phyloP scores from a whole-genome alignment of 192 early-diverging fungal genomes.

The Thoreauomyces humboldtii region DNA sequence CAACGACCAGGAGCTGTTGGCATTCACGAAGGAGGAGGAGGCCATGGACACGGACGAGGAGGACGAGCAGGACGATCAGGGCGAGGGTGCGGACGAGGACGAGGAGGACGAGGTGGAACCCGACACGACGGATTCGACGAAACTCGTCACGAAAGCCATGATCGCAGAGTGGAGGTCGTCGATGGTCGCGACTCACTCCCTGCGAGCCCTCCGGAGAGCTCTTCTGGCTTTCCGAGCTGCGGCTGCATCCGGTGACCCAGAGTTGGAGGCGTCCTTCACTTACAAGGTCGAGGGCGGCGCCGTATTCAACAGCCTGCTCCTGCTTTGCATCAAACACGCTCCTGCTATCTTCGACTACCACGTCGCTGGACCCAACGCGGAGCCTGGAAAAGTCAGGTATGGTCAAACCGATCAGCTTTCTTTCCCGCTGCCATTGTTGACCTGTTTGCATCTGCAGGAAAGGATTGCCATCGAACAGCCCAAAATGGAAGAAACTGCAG shows the following conservation, averaged over 20 bases:
- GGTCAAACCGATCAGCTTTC: background rate
- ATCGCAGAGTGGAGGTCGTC: conserved; percentile 68
- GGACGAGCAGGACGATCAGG: conserved; percentile 48
- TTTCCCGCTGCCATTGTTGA: background rate
- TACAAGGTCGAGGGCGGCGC: conserved; percentile 69
- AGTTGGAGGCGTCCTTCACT: conserved; percentile 46
- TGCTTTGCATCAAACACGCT: conserved; percentile 67
- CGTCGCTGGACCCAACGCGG: conserved; percentile 38
- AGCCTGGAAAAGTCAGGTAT: conserved; percentile 11
- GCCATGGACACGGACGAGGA: conserved; percentile 28
- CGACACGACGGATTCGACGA: conserved; percentile 33
- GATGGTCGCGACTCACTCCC: conserved; percentile 55
- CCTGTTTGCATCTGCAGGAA: conserved; percentile 24
- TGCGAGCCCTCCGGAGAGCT: conserved; percentile 67
- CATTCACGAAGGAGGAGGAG: conserved; percentile 57
- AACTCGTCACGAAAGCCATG: conserved; percentile 70
- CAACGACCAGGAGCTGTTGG: conserved; percentile 79
- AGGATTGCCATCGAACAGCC: conserved; percentile 35
- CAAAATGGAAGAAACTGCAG: conserved; percentile 73
- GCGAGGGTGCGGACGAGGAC: conserved; percentile 40
- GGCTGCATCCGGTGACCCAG: conserved; percentile 70
- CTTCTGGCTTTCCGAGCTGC: conserved; percentile 85
- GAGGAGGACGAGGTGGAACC: conserved; percentile 19
- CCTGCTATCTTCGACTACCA: conserved; percentile 71
- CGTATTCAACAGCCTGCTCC: conserved; percentile 79